A percentile compares a stretch with the other conserved stretches of the same genome.
Conservation (phyloP, 192 early-diverging fungal species). For the Umbelopsis ramanniana region DNA sequence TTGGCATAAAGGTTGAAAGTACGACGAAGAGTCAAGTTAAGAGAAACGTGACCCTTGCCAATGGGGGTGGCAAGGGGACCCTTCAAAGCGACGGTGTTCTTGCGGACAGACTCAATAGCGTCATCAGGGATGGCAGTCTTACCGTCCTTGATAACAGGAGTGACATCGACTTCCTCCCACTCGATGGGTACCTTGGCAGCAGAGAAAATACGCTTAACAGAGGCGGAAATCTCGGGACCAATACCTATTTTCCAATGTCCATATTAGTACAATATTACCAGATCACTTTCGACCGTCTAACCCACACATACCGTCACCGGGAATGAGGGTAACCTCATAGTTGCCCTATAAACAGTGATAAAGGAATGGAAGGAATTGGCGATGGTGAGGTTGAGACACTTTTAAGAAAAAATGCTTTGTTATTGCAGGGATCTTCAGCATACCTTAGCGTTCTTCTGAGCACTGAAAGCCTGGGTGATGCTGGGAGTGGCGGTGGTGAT, state of each 20-base stretch:
- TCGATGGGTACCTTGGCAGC: slow-evolving; percentile 94
- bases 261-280: too few species aligned
- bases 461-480: slow-evolving; percentile 58
- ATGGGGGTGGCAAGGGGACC: slow-evolving; percentile 97
- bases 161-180: slow-evolving; percentile 96
- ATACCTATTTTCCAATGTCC: slow-evolving; percentile 47
- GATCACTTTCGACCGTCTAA: too few species aligned
- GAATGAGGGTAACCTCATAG: slow-evolving; percentile 92
- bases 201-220: slow-evolving; percentile 90
- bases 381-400: too few species aligned
- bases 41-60: slow-evolving; percentile 98
- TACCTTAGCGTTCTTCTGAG: slow-evolving; percentile 61
- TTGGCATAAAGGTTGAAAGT: slow-evolving; percentile 99
- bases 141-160: slow-evolving; percentile 89
- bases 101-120: slow-evolving; percentile 87
- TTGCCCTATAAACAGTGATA: slow-evolving; percentile 59
- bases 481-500: slow-evolving; percentile 49
- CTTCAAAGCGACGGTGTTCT: slow-evolving; percentile 97
- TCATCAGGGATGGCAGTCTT: slow-evolving; percentile 94
- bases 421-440: neutral
- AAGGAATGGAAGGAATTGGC: neutral
- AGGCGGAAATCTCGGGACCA: slow-evolving; percentile 95
- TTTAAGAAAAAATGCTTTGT: too few species aligned
- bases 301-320: slow-evolving; percentile 78
- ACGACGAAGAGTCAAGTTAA: slow-evolving; percentile 86